These are phyloP conservation scores for Calonectria pteridis DNA, from an alignment of 2,329 filamentous ascomycete genomes.

Conservation along the genomic window DNA sequence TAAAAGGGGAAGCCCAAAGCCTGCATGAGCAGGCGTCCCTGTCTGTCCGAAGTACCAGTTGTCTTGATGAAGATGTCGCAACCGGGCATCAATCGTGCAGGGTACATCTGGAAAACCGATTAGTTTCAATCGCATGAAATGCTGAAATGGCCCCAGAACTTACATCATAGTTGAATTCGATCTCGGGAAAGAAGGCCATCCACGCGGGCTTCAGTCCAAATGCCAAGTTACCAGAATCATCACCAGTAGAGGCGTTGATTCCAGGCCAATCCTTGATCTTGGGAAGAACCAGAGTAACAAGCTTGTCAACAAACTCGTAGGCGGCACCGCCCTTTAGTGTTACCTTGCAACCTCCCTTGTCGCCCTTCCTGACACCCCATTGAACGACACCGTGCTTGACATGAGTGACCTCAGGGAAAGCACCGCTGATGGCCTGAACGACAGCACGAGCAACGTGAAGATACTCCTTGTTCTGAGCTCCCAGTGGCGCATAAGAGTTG, in stretches of 20 bases:
- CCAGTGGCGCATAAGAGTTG: constrained; percentile 79
- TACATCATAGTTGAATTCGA: constrained; percentile 95
- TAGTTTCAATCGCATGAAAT: neutral
- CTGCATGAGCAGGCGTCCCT: constrained; percentile 78
- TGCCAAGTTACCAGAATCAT: constrained; percentile 87
- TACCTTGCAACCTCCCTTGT: constrained; percentile 80
- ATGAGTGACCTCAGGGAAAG: constrained; percentile 77
- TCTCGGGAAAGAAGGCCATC: constrained; percentile 89
- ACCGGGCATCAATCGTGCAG: constrained; percentile 82
- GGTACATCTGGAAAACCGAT: constrained; percentile 63
- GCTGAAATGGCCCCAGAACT: constrained; percentile 53
- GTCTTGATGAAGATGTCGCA: constrained; percentile 88
- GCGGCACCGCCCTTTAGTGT: constrained; percentile 84
- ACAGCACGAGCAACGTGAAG: constrained; percentile 88
- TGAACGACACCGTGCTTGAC: constrained; percentile 78
- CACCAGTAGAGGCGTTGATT: constrained; percentile 74
- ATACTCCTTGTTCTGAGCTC: constrained; percentile 77
- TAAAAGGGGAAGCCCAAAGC: constrained; percentile 75
- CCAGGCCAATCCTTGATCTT: constrained; percentile 97
- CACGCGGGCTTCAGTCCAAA: constrained; percentile 84
- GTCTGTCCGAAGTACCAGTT: constrained; percentile 84
- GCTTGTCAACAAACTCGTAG: constrained; percentile 90
- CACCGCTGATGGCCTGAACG: constrained; percentile 86
- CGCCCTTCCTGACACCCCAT: constrained; percentile 80
- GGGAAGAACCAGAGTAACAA: constrained; percentile 90